These are phyloP conservation scores for Phylloboletellus chloephorus DNA, from an alignment of 1,284 basidiomycete genomes.

Conservation along the genomic window DNA sequence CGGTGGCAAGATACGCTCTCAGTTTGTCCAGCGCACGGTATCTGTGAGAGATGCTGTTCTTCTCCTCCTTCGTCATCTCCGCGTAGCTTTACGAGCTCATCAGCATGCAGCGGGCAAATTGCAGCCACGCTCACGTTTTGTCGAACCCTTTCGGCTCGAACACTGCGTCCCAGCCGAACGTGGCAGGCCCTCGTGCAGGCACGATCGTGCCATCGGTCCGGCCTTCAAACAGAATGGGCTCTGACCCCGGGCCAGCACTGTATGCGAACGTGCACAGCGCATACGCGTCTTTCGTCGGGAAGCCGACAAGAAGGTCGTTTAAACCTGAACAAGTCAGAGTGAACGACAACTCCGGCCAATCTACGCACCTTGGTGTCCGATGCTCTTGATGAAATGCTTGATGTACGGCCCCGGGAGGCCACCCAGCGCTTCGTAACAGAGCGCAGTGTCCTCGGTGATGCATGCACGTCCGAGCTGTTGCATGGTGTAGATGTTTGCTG, in stretches of 20 bases:
- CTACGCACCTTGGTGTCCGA: slow-evolving; percentile 63
- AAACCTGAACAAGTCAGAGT: slow-evolving; percentile 47
- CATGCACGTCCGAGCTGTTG: slow-evolving; percentile 73
- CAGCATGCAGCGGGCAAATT: slow-evolving; percentile 7
- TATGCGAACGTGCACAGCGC: slow-evolving; percentile 97
- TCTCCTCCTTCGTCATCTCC: slow-evolving; percentile 85
- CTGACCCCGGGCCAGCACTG: slow-evolving; percentile 73
- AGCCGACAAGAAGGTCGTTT: slow-evolving; percentile 83
- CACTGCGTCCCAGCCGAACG: slow-evolving; percentile 89
- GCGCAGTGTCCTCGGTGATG: slow-evolving; percentile 95
- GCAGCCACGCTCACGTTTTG: slow-evolving; percentile 58
- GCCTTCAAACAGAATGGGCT: slow-evolving; percentile 90
- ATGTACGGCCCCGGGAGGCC: slow-evolving; percentile 97
- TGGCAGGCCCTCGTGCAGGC: slow-evolving; percentile 68
- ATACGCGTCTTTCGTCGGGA: slow-evolving; percentile 74
- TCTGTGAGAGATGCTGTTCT: slow-evolving; percentile 88
- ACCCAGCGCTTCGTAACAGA: slow-evolving; percentile 84
- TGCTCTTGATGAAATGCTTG: slow-evolving; percentile 79
- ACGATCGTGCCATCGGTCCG: slow-evolving; percentile 87
- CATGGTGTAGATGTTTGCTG: slow-evolving; percentile 1
- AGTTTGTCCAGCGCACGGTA: slow-evolving; percentile 85
- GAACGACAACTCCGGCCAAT: slow-evolving; percentile 24
- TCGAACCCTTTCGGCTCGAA: slow-evolving; percentile 78
- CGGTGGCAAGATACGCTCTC: slow-evolving; percentile 51
- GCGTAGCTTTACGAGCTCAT: slow-evolving; percentile 63